Base-by-base conservation (phyloP, 306 rosid species). In the Ziziphus jujuba region DNA sequence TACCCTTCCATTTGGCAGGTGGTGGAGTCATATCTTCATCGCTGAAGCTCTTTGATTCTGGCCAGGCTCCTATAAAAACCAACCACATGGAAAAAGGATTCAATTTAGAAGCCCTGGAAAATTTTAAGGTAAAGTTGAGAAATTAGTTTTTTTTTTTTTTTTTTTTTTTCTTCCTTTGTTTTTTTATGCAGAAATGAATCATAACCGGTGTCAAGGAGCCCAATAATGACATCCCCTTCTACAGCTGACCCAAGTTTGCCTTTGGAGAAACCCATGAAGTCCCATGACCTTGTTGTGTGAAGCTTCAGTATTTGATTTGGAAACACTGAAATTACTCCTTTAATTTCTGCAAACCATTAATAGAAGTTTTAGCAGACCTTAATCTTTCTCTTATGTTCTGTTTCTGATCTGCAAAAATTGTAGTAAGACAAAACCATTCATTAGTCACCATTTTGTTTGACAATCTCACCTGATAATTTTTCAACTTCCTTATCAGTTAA, bases 271-370 rank as follows among this genome's bases (percentile, higher is more conserved):
- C 79, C 79, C 59, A 65, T 56, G 66, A 76, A 80, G 53, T 80
- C 77, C 84, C 80, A 80, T 43, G 80, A 80, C 43, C 77, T 75
- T 21, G 80, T 80, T 20, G 79, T 76, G 58, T 81, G 85, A 55
- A 73, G 82, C 71, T 77, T 20, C 19, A 59, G 53, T 51, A n/a
- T 73, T 22, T 44, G 67, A 54, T 81, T 77, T 35, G 76, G 74
- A 47, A 77, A 12, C 60, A 81, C 85, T 7, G 80, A 81, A 57
- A 81, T 58, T 1, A 77, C 74, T 6, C 75, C 77, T 19, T 64
- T 74, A 76, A 57, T 72, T 24, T 28, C 79, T 73, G 79, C 66
- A 61, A 38, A 15, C 6, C 16, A 14, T 24, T 23, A 23, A 31
- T 22, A 1, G 14, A n/a, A 52, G 55, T 17, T 4, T 11, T 22